phyloP scores from a whole-genome alignment of 768 basidiomycete genomes.

The Saitozyma sp. region DNA sequence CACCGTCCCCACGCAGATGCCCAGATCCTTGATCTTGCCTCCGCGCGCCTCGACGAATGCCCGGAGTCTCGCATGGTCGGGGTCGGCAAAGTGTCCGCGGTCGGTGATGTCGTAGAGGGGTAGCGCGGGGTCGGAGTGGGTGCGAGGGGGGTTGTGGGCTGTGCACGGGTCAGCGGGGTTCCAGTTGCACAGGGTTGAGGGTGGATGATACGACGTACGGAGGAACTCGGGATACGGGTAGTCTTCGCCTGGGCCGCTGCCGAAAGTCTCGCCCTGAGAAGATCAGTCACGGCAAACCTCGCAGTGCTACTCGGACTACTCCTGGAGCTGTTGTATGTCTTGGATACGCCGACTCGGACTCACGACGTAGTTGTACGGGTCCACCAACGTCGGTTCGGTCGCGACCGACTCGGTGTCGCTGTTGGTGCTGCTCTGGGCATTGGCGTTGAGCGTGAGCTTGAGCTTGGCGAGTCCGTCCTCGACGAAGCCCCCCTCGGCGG shows the following conservation, averaged over 20 bases:
- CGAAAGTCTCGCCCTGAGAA: conserved; percentile 38
- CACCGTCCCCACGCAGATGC: conserved; percentile 42
- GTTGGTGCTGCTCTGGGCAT: background rate
- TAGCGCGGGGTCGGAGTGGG: conserved; percentile 35
- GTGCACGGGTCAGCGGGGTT: conserved; percentile 6
- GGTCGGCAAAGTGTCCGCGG: conserved; percentile 43
- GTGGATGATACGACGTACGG: conserved; percentile 20
- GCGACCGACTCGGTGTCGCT: background rate
- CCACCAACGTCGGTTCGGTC: conserved; percentile 22
- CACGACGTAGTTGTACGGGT: conserved; percentile 49
- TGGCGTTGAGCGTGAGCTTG: conserved; percentile 15
- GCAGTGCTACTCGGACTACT: background rate
- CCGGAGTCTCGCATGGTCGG: conserved; percentile 36
- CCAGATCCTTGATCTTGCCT: conserved; percentile 41
- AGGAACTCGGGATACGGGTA: conserved; percentile 43
- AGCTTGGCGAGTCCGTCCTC: conserved; percentile 16
- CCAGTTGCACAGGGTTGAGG: background rate
- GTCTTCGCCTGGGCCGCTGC: conserved; percentile 32
- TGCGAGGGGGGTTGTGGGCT: conserved; percentile 41
- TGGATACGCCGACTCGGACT: conserved; percentile 9
- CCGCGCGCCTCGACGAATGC: conserved; percentile 42
- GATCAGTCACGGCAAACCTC: background rate
- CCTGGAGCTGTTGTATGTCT: too few species aligned
- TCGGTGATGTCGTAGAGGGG: conserved; percentile 38
- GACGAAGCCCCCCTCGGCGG: background rate